A percentile compares a stretch with the other conserved stretches of the same genome.
Conservation (phyloP, 192 early-diverging fungal genomes). For the Jimgerdemannia lactiflua region DNA sequence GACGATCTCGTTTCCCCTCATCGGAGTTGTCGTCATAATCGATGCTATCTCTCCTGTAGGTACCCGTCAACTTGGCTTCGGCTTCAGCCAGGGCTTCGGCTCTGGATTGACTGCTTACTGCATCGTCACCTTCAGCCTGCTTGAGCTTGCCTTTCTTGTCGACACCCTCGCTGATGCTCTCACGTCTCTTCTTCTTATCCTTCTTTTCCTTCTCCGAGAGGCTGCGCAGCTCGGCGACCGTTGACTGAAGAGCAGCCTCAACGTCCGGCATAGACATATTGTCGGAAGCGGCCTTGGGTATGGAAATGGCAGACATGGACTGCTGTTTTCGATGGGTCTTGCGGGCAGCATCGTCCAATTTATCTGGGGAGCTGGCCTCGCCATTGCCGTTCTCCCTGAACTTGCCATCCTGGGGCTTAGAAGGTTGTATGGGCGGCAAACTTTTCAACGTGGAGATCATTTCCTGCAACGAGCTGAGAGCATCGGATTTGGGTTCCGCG, state of each 20-base stretch:
- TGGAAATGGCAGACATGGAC: constrained; percentile 24
- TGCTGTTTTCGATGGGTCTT: constrained; percentile 18
- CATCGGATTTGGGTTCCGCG: constrained; percentile 26
- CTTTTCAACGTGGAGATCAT: constrained; percentile 52
- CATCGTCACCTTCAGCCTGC: constrained; percentile 10
- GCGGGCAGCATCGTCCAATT: constrained; percentile 7
- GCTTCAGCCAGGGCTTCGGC: constrained; percentile 33
- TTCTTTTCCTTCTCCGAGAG: not conserved
- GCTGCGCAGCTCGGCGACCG: constrained; percentile 15
- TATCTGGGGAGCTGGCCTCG: not conserved
- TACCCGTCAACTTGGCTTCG: constrained; percentile 39
- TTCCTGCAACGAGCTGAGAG: constrained; percentile 47
- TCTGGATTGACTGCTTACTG: constrained; percentile 15
- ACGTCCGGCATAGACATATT: constrained; percentile 3
- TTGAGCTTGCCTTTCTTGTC: not conserved
- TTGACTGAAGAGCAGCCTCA: constrained; percentile 12
- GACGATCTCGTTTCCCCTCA: constrained; percentile 14
- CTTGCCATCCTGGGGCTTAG: constrained; percentile 7
- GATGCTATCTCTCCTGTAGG: constrained; percentile 17
- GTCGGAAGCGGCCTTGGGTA: not conserved
- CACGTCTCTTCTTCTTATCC: not conserved
- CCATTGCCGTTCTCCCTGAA: not conserved
- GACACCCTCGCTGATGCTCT: not conserved
- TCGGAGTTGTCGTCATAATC: constrained; percentile 16
- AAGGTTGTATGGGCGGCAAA: constrained; percentile 32